Base-by-base conservation (phyloP, 2,329 filamentous ascomycete genomes). In the Hypoxylon rubiginosum region DNA sequence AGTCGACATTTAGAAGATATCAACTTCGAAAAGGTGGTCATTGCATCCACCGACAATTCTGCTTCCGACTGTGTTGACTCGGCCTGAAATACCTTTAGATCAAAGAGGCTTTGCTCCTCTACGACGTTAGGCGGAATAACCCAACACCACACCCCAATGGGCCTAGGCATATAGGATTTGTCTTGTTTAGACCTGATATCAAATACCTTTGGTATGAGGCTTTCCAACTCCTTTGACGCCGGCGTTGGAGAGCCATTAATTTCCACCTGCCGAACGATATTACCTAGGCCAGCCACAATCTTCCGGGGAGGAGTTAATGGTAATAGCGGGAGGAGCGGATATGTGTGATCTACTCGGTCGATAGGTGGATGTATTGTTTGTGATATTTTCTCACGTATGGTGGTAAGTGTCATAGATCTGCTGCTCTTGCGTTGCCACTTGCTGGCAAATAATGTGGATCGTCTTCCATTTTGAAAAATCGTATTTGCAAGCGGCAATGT, bases 401-500 rank as follows among this genome's bases (percentile, higher is more conserved):
- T 69, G 1, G 69, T 39, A 9, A 80, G 71, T 5, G 3, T 73
- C 9, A 74, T 71, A 10, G 74, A 74, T 24, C 56, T 62, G 5
- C 52, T 24, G 4, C 53, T 32, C 17, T 54, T 45, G 10, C 41
- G 51, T 30, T 67, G 58, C 83, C 83, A 86, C 59, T 70, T 77
- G 61, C 78, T 82, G 1, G 81, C 79, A 28, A 85, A 74, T 7
- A 92, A 78, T 1, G 88, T 91, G 1, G 89, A 89, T 0, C 81
- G 81, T 26, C 81, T 83, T 49, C 89, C 91, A 65, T 90, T 95
- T 41, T 89, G 86, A 74, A 96, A 96, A 6, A 93, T 81, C 0
- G 93, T 97, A 73, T 93, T 92, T 43, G 92, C 90, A 26, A 96
- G 80, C 1, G 92, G 92, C 1, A 94, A 63, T 5, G 84, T 87